phyloP scores from a whole-genome alignment of 2,329 filamentous ascomycete species.

The Clonostachys solani region DNA sequence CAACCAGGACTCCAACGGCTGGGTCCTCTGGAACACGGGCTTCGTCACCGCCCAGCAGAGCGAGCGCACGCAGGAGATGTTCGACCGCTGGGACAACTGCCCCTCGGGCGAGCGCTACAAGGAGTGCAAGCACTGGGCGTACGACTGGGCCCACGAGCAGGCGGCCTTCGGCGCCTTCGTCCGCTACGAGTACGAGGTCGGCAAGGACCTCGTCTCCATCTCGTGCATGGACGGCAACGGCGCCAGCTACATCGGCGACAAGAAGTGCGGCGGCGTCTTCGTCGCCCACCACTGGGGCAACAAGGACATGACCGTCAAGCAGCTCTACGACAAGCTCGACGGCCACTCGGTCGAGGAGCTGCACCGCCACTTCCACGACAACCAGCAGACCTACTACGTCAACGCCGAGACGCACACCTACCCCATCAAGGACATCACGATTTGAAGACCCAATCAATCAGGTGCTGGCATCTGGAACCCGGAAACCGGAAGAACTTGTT shows the following conservation, averaged over 20 bases:
- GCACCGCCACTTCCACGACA: constrained; percentile 9
- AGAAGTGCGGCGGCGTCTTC: constrained; percentile 13
- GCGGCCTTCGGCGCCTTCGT: constrained; percentile 16
- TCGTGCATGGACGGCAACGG: constrained; percentile 17
- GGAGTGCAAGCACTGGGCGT: constrained; percentile 11
- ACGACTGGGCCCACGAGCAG: constrained; percentile 19
- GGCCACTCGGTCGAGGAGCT: constrained; percentile 7
- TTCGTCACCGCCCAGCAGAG: constrained; percentile 32
- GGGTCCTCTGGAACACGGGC: constrained; percentile 31
- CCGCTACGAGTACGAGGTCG: constrained; percentile 14
- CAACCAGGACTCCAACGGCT: constrained; percentile 28
- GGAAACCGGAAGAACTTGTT: too few relatives aligned
- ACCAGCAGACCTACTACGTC: constrained; percentile 6
- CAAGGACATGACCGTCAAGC: constrained; percentile 9
- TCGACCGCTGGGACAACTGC: constrained; percentile 7
- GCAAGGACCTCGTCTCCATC: constrained; percentile 11
- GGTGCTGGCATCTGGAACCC: too few relatives aligned
- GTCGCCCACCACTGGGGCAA: constrained; percentile 16
- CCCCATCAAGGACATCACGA: constrained; percentile 2
- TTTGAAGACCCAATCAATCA: neutral
- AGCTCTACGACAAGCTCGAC: constrained; percentile 8
- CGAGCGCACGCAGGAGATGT: constrained; percentile 7
- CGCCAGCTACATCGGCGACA: constrained; percentile 10
- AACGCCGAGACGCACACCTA: constrained; percentile 7
- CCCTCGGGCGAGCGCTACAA: constrained; percentile 8